Base-by-base conservation (phyloP, 495 filamentous ascomycete species). In the Aspergillus steynii region DNA sequence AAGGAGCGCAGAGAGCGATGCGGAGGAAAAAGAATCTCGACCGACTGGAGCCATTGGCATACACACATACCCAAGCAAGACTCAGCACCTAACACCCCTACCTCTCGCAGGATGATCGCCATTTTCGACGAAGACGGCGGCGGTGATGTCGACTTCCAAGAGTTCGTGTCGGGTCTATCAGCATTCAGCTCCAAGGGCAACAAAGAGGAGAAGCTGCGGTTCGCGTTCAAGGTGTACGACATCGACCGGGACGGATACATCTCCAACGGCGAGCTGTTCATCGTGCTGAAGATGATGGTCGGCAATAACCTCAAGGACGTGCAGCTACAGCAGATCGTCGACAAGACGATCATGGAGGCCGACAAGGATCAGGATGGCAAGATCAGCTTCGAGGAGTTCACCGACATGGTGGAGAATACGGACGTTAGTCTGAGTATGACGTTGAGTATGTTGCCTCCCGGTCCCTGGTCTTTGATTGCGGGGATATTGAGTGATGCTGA, bases 261-360 rank as follows among this genome's bases (percentile, higher is more conserved):
- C 68, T 95, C 90, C 79, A 99, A 99, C 77, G 95, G 95, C 61
- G 95, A 99, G 80, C 82, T 99, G 49, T 99, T 98, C 74, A 97
- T 99, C 71, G 95, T 99, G 69, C 82, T 99, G 64, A 99, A 99
- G 87, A 99, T 99, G 95, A 99, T 99, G 95, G 95, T 99, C 62
- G 95, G 95, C 50, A 97, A 92, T 79, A 99, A 99, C 78, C 78
- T 99, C 70, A 99, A 99, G 85, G 96, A 99, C 72, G 89, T 96
- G 77, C 95, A 99, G 78, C 79, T 99, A 76, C 95, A 99, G 77
- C 95, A 84, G 74, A 84, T 84, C 53, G 95, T 99, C 61, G 95
- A 99, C 79, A 99, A 99, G 86, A 99, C 95, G 55, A 99, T 99
- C 71, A 98, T 98, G 95, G 95, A 99, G 80, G 96, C 95, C 50